These are phyloP conservation scores for Heterotrichella gracilis DNA, from an alignment of 352 stramenopile species.

Conservation along the genomic window DNA sequence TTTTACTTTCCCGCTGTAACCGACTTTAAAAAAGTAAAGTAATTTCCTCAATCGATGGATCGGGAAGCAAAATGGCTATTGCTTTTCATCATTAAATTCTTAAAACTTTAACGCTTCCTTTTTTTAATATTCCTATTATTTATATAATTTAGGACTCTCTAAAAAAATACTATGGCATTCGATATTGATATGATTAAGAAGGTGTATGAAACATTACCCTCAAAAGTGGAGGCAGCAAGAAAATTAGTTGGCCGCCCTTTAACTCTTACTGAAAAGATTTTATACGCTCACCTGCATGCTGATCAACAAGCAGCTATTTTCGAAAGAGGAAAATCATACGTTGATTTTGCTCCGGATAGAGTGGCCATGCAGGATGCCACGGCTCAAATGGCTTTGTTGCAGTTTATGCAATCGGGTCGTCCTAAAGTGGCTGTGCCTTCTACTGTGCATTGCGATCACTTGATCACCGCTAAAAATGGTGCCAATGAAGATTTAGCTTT, in stretches of 20 bases:
- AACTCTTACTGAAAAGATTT: conserved; percentile 62
- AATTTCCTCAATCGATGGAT: too few species aligned
- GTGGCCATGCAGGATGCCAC: conserved; percentile 67
- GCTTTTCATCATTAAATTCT: too few species aligned
- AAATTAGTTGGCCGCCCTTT: conserved; percentile 28
- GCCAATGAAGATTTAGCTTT: conserved; percentile 41
- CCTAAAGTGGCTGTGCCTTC: conserved; percentile 54
- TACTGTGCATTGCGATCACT: conserved; percentile 65
- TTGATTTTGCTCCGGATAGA: conserved; percentile 54
- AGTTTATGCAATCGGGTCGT: conserved; percentile 64
- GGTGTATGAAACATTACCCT: too few species aligned
- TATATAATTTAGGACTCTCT: too few species aligned
- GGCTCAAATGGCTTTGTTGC: conserved; percentile 60
- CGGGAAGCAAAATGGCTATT: too few species aligned
- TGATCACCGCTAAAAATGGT: conserved; percentile 62
- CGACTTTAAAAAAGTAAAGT: background rate
- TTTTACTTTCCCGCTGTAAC: background rate
- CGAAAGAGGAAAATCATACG: conserved; percentile 45
- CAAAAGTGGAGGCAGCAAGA: too few species aligned
- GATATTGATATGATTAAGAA: too few species aligned
- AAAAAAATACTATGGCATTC: too few species aligned
- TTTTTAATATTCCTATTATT: too few species aligned
- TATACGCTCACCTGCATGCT: conserved; percentile 61
- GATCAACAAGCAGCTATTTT: conserved; percentile 36
- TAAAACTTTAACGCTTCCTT: too few species aligned